A percentile compares a stretch with the other conserved stretches of the same genome.
These are phyloP conservation scores for Phytopythium oedochilum DNA, from an alignment of 352 stramenopile genomes.

Conservation along the genomic window DNA sequence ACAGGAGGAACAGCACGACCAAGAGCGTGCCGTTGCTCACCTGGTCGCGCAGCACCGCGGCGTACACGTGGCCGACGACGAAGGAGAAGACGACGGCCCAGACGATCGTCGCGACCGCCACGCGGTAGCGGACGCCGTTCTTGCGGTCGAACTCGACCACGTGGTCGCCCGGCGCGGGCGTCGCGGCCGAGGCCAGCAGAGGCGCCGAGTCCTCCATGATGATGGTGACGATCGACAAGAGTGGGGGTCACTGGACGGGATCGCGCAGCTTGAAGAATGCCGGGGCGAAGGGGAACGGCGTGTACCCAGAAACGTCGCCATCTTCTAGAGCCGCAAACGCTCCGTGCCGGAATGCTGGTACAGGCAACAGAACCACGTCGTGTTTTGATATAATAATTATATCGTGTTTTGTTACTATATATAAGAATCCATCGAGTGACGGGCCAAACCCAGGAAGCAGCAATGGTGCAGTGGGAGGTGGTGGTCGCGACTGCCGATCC, in stretches of 20 bases:
- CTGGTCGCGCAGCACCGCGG: background rate
- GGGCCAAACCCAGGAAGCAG: too few species aligned
- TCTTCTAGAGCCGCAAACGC: background rate
- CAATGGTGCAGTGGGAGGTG: slow-evolving; percentile 18
- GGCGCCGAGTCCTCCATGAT: slow-evolving; percentile 3
- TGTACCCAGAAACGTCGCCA: background rate
- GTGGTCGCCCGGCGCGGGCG: background rate
- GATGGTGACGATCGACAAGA: background rate
- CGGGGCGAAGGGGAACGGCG: background rate
- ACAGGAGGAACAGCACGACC: background rate
- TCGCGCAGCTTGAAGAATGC: background rate
- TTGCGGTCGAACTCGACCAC: slow-evolving; percentile 19
- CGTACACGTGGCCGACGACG: slow-evolving; percentile 5
- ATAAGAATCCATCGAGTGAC: too few species aligned
- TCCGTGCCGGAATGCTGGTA: too few species aligned
- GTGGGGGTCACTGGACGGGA: background rate
- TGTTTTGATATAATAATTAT: too few species aligned
- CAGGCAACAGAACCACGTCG: too few species aligned
- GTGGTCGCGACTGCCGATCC: background rate
- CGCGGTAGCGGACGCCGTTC: slow-evolving; percentile 12
- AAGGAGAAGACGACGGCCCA: slow-evolving; percentile 5
- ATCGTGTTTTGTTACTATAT: too few species aligned
- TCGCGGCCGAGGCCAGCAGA: background rate
- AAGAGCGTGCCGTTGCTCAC: background rate
- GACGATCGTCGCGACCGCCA: slow-evolving; percentile 1